phyloP scores from a whole-genome alignment of 345 rosid species.

The Citrus medica region DNA sequence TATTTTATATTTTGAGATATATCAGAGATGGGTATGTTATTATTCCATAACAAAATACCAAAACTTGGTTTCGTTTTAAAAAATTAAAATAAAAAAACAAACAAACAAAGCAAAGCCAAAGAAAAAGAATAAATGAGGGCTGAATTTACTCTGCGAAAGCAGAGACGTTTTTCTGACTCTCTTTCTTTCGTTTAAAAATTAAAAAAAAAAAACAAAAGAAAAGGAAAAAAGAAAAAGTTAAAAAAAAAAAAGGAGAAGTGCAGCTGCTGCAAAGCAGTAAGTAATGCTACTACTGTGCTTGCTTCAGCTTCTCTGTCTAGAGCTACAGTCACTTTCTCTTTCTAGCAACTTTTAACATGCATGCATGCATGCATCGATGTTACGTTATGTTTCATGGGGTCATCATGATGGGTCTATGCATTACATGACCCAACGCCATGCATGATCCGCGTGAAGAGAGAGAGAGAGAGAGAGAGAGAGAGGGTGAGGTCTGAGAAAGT shows the following conservation, averaged over 20 bases:
- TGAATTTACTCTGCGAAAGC: slow-evolving; percentile 4
- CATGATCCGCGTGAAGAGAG: slow-evolving; percentile 2
- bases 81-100: not conserved
- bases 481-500: not conserved
- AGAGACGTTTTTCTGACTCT: not conserved
- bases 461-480: slow-evolving; percentile 6
- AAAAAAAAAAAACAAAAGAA: not conserved
- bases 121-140: not conserved
- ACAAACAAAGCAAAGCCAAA: not conserved
- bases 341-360: not conserved
- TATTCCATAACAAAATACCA: too few relatives aligned
- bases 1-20: too few relatives aligned
- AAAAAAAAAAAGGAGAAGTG: not conserved
- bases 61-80: not conserved
- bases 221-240: not conserved
- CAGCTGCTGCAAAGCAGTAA: not conserved
- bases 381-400: too few relatives aligned
- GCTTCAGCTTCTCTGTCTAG: not conserved
- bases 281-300: not conserved
- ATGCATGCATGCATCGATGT: slow-evolving; percentile 1
- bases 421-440: not conserved
- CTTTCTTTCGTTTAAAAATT: not conserved
- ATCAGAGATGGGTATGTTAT: not conserved
- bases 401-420: not conserved
- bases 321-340: not conserved